phyloP scores from a whole-genome alignment of 2,329 filamentous ascomycete species.

The Penicillium sp. region DNA sequence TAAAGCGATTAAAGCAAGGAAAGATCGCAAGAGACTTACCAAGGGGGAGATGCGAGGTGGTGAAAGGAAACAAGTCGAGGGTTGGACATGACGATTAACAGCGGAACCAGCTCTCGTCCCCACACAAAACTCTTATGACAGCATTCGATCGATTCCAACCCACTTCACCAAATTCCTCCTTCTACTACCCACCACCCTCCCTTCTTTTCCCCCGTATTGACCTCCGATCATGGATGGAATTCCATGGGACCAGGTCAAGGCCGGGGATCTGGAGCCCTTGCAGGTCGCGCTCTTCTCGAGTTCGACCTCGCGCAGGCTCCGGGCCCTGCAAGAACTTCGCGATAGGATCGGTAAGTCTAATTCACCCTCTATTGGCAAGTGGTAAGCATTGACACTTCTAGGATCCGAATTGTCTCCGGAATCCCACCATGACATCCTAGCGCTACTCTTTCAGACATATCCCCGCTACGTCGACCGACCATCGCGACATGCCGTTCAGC shows the following conservation, averaged over 20 bases:
- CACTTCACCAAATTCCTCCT: conserved; percentile 20
- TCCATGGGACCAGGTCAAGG: conserved; percentile 44
- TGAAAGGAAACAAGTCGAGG: conserved; percentile 15
- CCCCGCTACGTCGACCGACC: conserved; percentile 78
- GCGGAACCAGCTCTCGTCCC: conserved; percentile 24
- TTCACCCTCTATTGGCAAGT: conserved; percentile 2
- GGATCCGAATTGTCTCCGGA: conserved; percentile 32
- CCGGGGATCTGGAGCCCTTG: conserved; percentile 40
- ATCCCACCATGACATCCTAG: conserved; percentile 51
- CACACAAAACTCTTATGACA: conserved; percentile 43
- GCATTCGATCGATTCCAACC: conserved; percentile 30
- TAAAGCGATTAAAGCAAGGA: neutral
- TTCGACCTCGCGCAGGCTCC: conserved; percentile 41
- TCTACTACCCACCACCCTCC: conserved; percentile 25
- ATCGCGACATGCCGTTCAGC: conserved; percentile 77
- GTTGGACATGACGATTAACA: conserved; percentile 18
- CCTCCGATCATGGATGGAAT: conserved; percentile 41
- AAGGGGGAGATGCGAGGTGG: conserved; percentile 4
- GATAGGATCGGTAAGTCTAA: conserved; percentile 39
- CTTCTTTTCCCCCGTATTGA: conserved; percentile 27
- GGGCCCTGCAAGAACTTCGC: conserved; percentile 43
- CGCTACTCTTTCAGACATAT: conserved; percentile 80
- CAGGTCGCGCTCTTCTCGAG: conserved; percentile 40
- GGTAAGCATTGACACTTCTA: conserved; percentile 21
- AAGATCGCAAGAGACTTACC: conserved; percentile 1